Evolutionary conservation across 2,329 filamentous ascomycete genomes (phyloP).

Genomic region (Raffaelea albimanens): DNA sequence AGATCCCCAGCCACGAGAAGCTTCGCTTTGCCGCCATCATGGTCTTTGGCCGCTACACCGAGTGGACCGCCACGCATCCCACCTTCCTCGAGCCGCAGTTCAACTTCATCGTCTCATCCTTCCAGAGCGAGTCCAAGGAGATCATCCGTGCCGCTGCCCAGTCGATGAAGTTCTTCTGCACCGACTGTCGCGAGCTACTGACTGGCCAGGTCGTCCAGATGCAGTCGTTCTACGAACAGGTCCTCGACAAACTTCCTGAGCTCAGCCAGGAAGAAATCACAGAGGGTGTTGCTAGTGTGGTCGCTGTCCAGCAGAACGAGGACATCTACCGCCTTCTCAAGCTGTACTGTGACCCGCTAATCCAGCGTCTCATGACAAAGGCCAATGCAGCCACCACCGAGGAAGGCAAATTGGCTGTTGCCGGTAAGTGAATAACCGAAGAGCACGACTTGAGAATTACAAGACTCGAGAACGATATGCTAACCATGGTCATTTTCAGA

Average conservation of each 20-base stretch:
- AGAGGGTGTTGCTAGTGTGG: constrained; percentile 85
- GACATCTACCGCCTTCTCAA: constrained; percentile 82
- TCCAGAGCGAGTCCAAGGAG: constrained; percentile 79
- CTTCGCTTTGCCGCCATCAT: constrained; percentile 98
- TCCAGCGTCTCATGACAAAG: constrained; percentile 74
- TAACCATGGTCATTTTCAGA: constrained; percentile 42
- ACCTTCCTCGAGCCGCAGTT: constrained; percentile 89
- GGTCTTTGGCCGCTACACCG: constrained; percentile 91
- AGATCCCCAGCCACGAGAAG: constrained; percentile 93
- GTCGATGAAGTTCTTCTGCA: constrained; percentile 94
- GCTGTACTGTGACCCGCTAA: constrained; percentile 84
- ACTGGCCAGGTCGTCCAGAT: constrained; percentile 76
- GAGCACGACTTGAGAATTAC: background rate
- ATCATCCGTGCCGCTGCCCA: constrained; percentile 86
- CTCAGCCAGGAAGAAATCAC: constrained; percentile 92
- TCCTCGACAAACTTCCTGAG: constrained; percentile 76
- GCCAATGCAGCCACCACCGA: constrained; percentile 80
- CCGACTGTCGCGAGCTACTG: constrained; percentile 81
- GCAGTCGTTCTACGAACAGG: constrained; percentile 84
- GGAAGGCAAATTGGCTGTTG: constrained; percentile 73
- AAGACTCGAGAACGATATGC: background rate
- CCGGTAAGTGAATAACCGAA: constrained; percentile 46
- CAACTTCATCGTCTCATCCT: constrained; percentile 90
- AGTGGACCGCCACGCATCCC: constrained; percentile 92
- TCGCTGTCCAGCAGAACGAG: constrained; percentile 72